Conservation (phyloP, 345 rosid species). For the Murraya paniculata region DNA sequence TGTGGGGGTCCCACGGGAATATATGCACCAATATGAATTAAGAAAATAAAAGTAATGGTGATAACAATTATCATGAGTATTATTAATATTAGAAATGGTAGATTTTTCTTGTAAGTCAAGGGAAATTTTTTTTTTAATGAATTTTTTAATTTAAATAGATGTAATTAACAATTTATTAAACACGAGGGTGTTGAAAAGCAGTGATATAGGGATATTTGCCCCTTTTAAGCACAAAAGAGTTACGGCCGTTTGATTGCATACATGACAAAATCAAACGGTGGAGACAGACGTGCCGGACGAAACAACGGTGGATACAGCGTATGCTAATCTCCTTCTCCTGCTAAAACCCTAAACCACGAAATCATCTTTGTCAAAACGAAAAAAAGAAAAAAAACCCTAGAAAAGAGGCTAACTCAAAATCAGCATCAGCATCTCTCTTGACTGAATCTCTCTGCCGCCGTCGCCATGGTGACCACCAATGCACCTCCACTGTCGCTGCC, state of each 20-base stretch:
- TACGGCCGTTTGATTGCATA: neutral
- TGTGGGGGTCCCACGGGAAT: no score
- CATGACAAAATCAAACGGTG: neutral
- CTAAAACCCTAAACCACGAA: neutral
- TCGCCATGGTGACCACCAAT: slow-evolving; percentile 3
- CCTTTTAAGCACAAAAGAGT: neutral
- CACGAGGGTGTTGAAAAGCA: neutral
- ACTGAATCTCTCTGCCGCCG: neutral
- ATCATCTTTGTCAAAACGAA: neutral
- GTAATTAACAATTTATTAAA: neutral
- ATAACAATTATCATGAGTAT: no score
- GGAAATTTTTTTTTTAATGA: neutral
- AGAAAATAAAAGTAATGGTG: no score
- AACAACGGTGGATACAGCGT: neutral
- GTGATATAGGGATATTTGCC: neutral
- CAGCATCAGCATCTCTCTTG: neutral
- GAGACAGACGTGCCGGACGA: neutral
- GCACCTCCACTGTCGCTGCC: neutral
- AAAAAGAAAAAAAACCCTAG: neutral
- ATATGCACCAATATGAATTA: no score
- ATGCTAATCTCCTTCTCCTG: neutral
- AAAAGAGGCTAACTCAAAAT: neutral
- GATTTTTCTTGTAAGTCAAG: neutral
- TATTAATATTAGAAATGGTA: no score
- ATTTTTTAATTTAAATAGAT: no score